These are phyloP conservation scores for Rhododendron molle DNA, from an alignment of 148 eudicot species.

Conservation along the genomic window DNA sequence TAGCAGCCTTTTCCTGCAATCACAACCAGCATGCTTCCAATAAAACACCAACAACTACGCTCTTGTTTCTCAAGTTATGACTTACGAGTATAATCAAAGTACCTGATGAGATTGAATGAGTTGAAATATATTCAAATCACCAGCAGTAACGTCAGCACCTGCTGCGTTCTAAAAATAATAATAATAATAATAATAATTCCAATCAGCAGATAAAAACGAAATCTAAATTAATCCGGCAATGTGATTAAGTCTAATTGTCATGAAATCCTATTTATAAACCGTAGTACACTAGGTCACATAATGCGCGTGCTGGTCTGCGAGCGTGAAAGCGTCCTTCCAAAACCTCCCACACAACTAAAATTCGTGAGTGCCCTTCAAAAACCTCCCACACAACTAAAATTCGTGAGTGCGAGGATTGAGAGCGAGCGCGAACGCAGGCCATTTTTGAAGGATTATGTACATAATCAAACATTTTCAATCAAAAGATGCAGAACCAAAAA, in stretches of 20 bases:
- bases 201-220: neutral
- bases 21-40: neutral
- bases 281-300: neutral
- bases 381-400: no score
- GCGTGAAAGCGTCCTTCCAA: neutral
- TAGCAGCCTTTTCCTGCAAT: conserved; percentile 76
- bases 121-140: conserved; percentile 40
- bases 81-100: neutral
- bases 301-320: neutral
- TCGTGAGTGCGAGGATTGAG: neutral
- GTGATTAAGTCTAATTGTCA: neutral
- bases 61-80: neutral
- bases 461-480: neutral
- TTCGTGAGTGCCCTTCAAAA: no score
- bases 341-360: no score
- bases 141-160: conserved; percentile 29
- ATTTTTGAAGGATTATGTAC: neutral
- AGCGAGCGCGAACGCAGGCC: neutral
- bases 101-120: conserved; percentile 91
- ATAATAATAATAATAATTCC: no score
- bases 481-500: no score
- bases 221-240: neutral
- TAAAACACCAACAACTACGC: neutral
- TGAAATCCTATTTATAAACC: neutral
- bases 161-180: conserved; percentile 40